Evolutionary conservation across 768 basidiomycete genomes (phyloP).

Genomic region (Amanita polypyramis): DNA sequence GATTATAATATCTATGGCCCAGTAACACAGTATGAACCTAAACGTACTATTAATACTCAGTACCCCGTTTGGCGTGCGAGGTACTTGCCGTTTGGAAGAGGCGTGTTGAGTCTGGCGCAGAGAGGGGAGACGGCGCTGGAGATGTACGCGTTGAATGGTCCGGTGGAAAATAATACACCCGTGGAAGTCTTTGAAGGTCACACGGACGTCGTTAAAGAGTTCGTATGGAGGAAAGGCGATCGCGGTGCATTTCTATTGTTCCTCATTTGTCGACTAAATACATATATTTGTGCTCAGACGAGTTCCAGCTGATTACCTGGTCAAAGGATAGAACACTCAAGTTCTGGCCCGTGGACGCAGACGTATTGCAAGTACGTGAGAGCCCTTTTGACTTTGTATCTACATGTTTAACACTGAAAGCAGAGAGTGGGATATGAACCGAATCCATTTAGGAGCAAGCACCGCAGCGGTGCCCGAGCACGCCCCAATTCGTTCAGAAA

Average conservation of each 20-base stretch:
- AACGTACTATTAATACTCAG: constrained; percentile 50
- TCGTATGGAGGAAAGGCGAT: constrained; percentile 82
- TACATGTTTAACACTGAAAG: neutral
- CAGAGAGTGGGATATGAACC: constrained; percentile 42
- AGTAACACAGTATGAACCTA: constrained; percentile 23
- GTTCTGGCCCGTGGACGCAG: constrained; percentile 79
- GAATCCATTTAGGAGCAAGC: constrained; percentile 21
- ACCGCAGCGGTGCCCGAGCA: constrained; percentile 6
- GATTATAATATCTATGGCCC: constrained; percentile 9
- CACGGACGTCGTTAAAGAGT: constrained; percentile 92
- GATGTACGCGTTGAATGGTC: constrained; percentile 51
- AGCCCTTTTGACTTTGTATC: neutral
- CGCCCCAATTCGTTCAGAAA: constrained; percentile 42
- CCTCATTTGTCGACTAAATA: neutral
- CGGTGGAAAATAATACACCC: constrained; percentile 25
- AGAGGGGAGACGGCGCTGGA: constrained; percentile 75
- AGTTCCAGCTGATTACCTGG: constrained; percentile 56
- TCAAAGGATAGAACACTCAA: constrained; percentile 87
- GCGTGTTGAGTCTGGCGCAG: constrained; percentile 82
- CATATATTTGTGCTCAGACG: constrained; percentile 17
- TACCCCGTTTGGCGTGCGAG: constrained; percentile 96
- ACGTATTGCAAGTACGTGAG: constrained; percentile 50
- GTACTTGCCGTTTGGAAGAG: constrained; percentile 84
- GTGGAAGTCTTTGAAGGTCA: constrained; percentile 81
- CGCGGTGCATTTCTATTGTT: constrained; percentile 27